Evolutionary conservation across 164 flowering plant species (phyloP).

Genomic region (Vitis cinerea): DNA sequence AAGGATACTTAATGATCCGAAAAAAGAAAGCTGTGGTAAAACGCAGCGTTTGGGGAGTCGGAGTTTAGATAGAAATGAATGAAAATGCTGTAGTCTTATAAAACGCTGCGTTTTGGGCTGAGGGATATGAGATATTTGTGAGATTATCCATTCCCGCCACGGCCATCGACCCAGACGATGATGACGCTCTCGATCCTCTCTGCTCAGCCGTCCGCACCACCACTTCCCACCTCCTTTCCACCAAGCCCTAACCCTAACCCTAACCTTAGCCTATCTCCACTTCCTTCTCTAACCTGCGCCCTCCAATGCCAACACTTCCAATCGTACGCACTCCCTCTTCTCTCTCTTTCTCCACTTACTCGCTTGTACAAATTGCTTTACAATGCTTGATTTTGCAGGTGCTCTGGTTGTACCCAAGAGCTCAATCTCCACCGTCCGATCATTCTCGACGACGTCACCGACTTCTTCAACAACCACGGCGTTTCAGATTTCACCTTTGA

Average conservation of each 20-base stretch:
- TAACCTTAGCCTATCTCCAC: not conserved
- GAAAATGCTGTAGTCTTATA: no score
- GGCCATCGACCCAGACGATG: not conserved
- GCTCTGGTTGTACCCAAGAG: slow-evolving; percentile 89
- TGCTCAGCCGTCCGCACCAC: slow-evolving; percentile 14
- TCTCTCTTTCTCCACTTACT: not conserved
- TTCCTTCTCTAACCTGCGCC: slow-evolving; percentile 49
- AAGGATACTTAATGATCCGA: no score
- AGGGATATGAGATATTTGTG: no score
- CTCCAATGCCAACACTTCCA: slow-evolving; percentile 87
- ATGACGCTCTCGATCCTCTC: slow-evolving; percentile 26
- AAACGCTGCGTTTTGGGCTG: no score
- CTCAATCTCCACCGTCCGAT: slow-evolving; percentile 68
- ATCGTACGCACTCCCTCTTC: slow-evolving; percentile 42
- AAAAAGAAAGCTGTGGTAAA: no score
- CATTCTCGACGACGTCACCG: slow-evolving; percentile 54
- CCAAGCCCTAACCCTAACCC: slow-evolving; percentile 18
- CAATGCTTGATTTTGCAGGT: slow-evolving; percentile 38
- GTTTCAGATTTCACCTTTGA: slow-evolving; percentile 66
- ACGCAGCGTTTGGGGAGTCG: no score
- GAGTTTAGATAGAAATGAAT: no score
- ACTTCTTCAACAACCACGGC: slow-evolving; percentile 60
- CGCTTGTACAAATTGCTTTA: not conserved
- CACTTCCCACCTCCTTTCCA: slow-evolving; percentile 13
- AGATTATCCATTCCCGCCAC: slow-evolving; percentile 33